Base-by-base conservation (phyloP, 108 stramenopile species). In the Chaetoceros tenuissimus region DNA sequence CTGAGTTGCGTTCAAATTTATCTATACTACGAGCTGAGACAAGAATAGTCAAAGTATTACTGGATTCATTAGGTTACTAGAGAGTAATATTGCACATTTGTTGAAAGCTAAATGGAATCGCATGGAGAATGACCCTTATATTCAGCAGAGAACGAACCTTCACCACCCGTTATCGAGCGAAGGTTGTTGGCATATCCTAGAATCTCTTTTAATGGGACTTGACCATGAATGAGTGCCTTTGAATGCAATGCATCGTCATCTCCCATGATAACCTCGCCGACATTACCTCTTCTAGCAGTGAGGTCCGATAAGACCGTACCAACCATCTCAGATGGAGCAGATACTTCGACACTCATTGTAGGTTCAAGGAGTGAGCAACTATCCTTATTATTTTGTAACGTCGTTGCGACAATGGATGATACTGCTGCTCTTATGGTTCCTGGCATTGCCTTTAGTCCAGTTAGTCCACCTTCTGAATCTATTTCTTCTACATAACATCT, bases 231-330 rank as follows among this genome's bases (percentile, higher is more conserved):
- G 57, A 85, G 59, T 19, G 87, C 80, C 57, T 88, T 90, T 29
- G 67, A 28, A 31, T 74, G 55, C 2, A 24, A 63, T 27, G 47
- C 31, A 53, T 59, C 57, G 17, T 64, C 69, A 0, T 82, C 78
- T 54, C 81, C 82, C 30, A 75, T 60, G 40, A 74, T 31, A n/a
- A 94, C 86, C 68, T 90, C 88, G n/a, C 66, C 82, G 7, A 94
- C 73, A 7, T 69, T 75, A n/a, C 88, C 92, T 51, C 92, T 73
- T 43, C 92, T 68, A 8, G 57, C 63, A 30, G 72, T 90, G 58
- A 96, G 64, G 62, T 96, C 96, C 1, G 82, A 81, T 13, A 96
- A 53, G 8, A 96, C 92, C 23, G 67, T 57, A 2, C 96, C 96
- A 18, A 94, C 88, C 67, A 74, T 78, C n/a, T 71, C 83, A 22